These are phyloP conservation scores for Scheffersomyces cryptocercus DNA, from an alignment of 1,139 yeast species.

Conservation along the genomic window DNA sequence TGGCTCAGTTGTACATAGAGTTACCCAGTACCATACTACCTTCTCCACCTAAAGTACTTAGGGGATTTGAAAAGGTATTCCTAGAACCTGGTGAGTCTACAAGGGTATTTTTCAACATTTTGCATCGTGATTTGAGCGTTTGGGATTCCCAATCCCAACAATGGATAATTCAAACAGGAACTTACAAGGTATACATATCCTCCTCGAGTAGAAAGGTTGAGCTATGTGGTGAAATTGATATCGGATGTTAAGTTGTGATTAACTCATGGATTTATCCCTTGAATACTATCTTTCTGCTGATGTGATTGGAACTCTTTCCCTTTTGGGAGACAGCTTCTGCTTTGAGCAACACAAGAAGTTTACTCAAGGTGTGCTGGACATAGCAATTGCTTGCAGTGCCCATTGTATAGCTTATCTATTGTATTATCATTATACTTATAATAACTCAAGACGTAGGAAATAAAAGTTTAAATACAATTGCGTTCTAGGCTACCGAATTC, in stretches of 20 bases:
- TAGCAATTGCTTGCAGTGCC: too few relatives aligned
- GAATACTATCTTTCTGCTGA: too few relatives aligned
- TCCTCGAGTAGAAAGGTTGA: constrained; percentile 55
- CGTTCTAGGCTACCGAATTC: too few relatives aligned
- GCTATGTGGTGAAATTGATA: constrained; percentile 48
- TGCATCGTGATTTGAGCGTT: constrained; percentile 56
- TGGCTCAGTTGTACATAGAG: constrained; percentile 58
- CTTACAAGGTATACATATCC: constrained; percentile 54
- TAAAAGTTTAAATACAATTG: too few relatives aligned
- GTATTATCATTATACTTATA: too few relatives aligned
- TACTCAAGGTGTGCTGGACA: neutral
- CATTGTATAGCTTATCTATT: too few relatives aligned
- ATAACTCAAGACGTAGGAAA: too few relatives aligned
- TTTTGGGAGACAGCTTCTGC: too few relatives aligned
- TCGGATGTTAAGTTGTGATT: constrained; percentile 23
- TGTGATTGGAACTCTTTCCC: too few relatives aligned
- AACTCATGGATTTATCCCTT: neutral
- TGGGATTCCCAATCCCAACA: constrained; percentile 62
- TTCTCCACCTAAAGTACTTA: constrained; percentile 53
- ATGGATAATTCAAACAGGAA: constrained; percentile 63
- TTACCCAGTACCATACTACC: constrained; percentile 45
- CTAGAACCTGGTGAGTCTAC: constrained; percentile 45
- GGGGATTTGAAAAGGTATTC: constrained; percentile 62
- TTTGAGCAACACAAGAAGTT: constrained; percentile 1
- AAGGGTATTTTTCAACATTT: constrained; percentile 44